phyloP scores from a whole-genome alignment of 1,139 yeast genomes.

The Debaryomyces sp. region DNA sequence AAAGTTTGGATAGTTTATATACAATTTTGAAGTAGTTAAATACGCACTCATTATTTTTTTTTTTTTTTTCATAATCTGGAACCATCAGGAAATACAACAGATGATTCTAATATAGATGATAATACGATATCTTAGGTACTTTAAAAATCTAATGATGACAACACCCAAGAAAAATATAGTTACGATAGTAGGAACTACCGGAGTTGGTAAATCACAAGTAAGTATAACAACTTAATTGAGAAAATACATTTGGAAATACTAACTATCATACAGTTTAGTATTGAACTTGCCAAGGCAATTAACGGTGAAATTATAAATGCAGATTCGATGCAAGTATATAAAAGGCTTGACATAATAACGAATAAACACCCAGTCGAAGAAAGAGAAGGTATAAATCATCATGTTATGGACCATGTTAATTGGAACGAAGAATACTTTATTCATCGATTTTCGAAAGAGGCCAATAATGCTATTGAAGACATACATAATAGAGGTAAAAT shows the following conservation, averaged over 20 bases:
- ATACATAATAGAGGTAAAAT: constrained; percentile 72
- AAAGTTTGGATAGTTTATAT: constrained; percentile 23
- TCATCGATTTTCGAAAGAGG: constrained; percentile 80
- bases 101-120: constrained; percentile 7
- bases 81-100: neutral
- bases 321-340: constrained; percentile 95
- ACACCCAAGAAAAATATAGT: constrained; percentile 47
- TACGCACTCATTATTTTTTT: neutral
- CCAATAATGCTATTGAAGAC: constrained; percentile 56
- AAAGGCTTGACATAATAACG: constrained; percentile 72
- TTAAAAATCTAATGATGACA: constrained; percentile 27
- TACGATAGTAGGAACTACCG: constrained; percentile 92
- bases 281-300: constrained; percentile 74
- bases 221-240: constrained; percentile 18
- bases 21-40: neutral
- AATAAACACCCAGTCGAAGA: constrained; percentile 88
- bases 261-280: constrained; percentile 47
- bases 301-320: constrained; percentile 94
- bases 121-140: constrained; percentile 22
- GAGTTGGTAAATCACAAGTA: constrained; percentile 94
- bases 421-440: constrained; percentile 86
- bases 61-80: constrained; percentile 4
- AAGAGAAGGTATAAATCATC: constrained; percentile 75
- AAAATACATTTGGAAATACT: neutral
- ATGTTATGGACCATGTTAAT: constrained; percentile 78